Percentiles rank a stretch among this genome's conserved stretches.
Conservation (phyloP, 2,329 filamentous ascomycete genomes). For the Penicillium freii region DNA sequence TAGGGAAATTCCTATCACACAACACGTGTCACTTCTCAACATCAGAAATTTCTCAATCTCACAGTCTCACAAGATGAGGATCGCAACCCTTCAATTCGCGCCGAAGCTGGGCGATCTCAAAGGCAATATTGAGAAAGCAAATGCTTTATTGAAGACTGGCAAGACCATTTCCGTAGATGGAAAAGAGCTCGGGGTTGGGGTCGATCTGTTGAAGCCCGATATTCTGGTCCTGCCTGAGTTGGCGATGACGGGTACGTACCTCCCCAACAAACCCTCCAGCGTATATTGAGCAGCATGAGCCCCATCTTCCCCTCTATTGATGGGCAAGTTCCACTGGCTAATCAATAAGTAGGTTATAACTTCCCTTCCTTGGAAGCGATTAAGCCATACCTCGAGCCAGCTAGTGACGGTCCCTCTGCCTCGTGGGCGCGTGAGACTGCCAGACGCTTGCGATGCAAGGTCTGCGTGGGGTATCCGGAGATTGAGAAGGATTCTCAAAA, state of each 20-base stretch:
- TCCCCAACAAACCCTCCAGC: not conserved
- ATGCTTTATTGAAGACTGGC: slow-evolving; percentile 42
- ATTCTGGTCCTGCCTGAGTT: slow-evolving; percentile 62
- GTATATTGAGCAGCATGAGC: not conserved
- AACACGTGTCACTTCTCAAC: not conserved
- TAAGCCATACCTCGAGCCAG: slow-evolving; percentile 59
- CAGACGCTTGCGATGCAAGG: slow-evolving; percentile 54
- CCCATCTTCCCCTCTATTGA: not conserved
- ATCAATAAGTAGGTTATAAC: slow-evolving; percentile 55
- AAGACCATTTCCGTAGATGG: slow-evolving; percentile 18
- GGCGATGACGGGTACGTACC: slow-evolving; percentile 56
- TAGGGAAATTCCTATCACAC: not conserved
- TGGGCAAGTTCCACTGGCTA: not conserved
- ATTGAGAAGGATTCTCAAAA: slow-evolving; percentile 24
- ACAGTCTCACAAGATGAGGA: slow-evolving; percentile 38
- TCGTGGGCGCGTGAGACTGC: slow-evolving; percentile 59
- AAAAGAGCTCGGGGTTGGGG: slow-evolving; percentile 15
- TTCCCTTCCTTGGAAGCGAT: slow-evolving; percentile 59
- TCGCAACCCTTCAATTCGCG: slow-evolving; percentile 49
- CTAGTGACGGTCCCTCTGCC: slow-evolving; percentile 53
- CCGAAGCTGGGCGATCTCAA: slow-evolving; percentile 45
- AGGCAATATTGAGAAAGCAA: slow-evolving; percentile 46
- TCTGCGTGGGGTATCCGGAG: slow-evolving; percentile 66
- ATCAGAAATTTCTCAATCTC: slow-evolving; percentile 13
- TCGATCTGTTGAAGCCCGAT: slow-evolving; percentile 45